Evolutionary conservation across 2,329 filamentous ascomycete species (phyloP).

Genomic region (Raffaelea deltoideospora): DNA sequence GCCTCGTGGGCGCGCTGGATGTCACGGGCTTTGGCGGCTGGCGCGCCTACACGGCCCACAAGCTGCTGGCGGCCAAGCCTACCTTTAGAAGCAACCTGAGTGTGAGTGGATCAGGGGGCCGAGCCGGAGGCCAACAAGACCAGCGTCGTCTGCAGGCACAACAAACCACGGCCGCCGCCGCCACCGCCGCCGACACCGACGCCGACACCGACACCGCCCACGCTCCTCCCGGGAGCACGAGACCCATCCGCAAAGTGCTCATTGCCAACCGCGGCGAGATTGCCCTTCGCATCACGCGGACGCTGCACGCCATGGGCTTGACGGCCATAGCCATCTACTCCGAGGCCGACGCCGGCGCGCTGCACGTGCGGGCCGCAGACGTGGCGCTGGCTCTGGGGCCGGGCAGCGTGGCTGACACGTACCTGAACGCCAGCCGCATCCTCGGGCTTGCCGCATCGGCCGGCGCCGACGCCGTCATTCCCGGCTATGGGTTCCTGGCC

Average conservation of each 20-base stretch:
- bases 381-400: constrained; percentile 33
- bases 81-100: no score
- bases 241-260: constrained; percentile 15
- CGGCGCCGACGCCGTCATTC: constrained; percentile 39
- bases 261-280: constrained; percentile 48
- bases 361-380: constrained; percentile 35
- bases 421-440: constrained; percentile 5
- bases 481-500: constrained; percentile 49
- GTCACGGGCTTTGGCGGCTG: constrained; percentile 18
- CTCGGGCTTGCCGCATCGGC: constrained; percentile 22
- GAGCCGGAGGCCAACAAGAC: no score
- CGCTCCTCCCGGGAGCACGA: no score
- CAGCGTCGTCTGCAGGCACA: no score
- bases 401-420: constrained; percentile 1
- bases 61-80: no score
- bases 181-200: no score
- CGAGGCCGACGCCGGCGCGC: constrained; percentile 35
- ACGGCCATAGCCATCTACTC: constrained; percentile 43
- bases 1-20: constrained; percentile 15
- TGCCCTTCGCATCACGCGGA: constrained; percentile 33
- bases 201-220: no score
- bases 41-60: constrained; percentile 14
- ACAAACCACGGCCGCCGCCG: no score
- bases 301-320: constrained; percentile 25
- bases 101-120: no score